Evolutionary conservation across 2,329 filamentous ascomycete genomes (phyloP), one percentile per base, ranked within the genome.

Genomic region (Metarhizium album): DNA sequence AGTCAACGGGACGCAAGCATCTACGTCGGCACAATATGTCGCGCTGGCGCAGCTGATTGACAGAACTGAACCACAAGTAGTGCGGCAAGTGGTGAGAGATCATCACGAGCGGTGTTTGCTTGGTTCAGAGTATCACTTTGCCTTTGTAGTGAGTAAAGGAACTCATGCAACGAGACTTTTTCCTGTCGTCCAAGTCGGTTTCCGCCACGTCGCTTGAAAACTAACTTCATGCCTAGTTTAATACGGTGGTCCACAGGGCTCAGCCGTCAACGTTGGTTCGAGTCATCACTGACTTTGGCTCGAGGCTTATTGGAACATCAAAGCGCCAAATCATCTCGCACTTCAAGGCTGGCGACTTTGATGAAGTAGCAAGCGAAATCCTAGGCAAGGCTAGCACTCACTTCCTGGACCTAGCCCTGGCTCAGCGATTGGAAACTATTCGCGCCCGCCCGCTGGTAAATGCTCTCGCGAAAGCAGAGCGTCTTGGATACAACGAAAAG

Each of bases 401-500:
- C 1, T 79, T 82, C 49, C 67, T 81, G 2, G 78, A 80, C 58
- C 70, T 67, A 49, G 75, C 71, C 3, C 59, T 82, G n/a, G 72
- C 74, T 18, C 67, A 63, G 49, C 74, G 78, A 0, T 66, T 82
- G 3, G 67, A 69, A 45, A 78, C 74, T 2, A 80, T 82, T 48
- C 70, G 72, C 9, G 76, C 76, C 1, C 71, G 75, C 24, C 69
- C 73, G 14, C 69, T 82, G 3, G 74, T 82, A 49, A 80, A 80
- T 52, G 74, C 76, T 14, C 68, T 82, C 20, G 78, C 78, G 2
- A 68, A 72, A 35, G 76, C 78, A 1, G 75, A 79, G 56, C 74
- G 79, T 2, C 69, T 82, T 0, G 79, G 79, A 2, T 82, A 81
- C 50, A 72, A 79, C 47, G 64, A 67, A 0, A 63, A 66, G 31